Evolutionary conservation across 257 asterid genomes (phyloP), one percentile per base, ranked within the genome.

Genomic region (Solanum corneliomulleri): DNA sequence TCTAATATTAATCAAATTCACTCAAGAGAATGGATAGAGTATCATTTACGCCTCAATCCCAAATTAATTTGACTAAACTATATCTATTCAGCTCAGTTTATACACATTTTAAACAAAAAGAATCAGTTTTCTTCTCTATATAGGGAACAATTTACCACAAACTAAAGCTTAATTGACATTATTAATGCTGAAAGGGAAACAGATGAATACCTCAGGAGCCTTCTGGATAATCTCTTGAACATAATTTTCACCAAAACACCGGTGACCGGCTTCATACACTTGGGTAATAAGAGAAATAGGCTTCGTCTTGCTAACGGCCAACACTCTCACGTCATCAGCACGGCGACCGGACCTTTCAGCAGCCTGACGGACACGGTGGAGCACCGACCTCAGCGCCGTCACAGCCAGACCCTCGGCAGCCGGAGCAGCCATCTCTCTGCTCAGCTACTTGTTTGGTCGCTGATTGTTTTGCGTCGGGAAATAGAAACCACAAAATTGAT

Each of bases 221-320:
- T 96, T 96, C 4, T 96, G 98, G 84, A 94, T 89, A 72, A 96
- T 88, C 89, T 96, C 99, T 88, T 94, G 98, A 35, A 90, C 99
- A 87, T 96, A 96, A 72, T 94, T 96, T 87, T 96, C 98, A 45
- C 99, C 99, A 41, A 96, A 94, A 86, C 95, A 90, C 14, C 98
- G 89, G 83, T 96, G 98, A 39, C 99, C 99, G 25, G 95, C 90
- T 83, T 90, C 95, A 88, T 96, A 94, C 21, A 94, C 91, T 70
- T 94, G 93, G 16, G 87, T 90, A 80, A 94, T 93, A 49, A 94
- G 95, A 85, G 98, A 90, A 10, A 90, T 42, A 4, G 98, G 98
- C 86, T 96, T 96, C 37, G 98, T 96, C 92, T 96, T 96, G 90
- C 99, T 71, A 37, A 96, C 99, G 9, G 98, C 99, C 75, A 96